Evolutionary conservation across 352 stramenopile genomes (phyloP).

Genomic region (Phytophthora sojae): DNA sequence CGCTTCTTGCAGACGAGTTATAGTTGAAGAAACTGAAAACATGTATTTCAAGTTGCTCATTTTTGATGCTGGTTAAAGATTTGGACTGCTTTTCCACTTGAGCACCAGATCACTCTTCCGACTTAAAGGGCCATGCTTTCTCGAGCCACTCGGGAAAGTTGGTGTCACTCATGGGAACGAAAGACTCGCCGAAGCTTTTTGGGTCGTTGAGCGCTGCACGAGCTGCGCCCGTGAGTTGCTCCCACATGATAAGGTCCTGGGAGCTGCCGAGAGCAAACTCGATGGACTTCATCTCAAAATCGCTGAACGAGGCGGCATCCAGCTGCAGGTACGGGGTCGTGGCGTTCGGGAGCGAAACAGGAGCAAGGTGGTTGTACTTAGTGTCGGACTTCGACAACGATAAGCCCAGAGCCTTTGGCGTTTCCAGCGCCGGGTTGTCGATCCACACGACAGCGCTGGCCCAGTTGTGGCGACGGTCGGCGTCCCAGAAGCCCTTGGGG

Average conservation of each 20-base stretch:
- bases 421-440: not conserved
- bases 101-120: not conserved
- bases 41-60: not conserved
- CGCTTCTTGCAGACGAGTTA: conserved; percentile 24
- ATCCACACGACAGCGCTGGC: not conserved
- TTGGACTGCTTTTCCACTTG: not conserved
- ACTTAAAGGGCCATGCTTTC: not conserved
- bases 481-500: not conserved
- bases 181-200: not conserved
- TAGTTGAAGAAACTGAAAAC: not conserved
- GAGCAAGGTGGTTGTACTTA: not conserved
- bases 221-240: not conserved
- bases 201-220: not conserved
- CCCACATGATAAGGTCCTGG: not conserved
- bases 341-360: not conserved
- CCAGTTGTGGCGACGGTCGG: not conserved
- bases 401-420: not conserved
- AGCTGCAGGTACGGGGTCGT: not conserved
- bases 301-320: not conserved
- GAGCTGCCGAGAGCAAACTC: not conserved
- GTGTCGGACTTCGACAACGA: not conserved
- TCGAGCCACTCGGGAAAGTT: not conserved
- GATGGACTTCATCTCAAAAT: not conserved
- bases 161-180: not conserved
- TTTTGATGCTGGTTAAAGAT: not conserved